A percentile compares a stretch with the other conserved stretches of the same genome.
Evolutionary conservation across 169 alveolate species (phyloP).

Genomic region (Pseudocohnilembus persalinus): DNA sequence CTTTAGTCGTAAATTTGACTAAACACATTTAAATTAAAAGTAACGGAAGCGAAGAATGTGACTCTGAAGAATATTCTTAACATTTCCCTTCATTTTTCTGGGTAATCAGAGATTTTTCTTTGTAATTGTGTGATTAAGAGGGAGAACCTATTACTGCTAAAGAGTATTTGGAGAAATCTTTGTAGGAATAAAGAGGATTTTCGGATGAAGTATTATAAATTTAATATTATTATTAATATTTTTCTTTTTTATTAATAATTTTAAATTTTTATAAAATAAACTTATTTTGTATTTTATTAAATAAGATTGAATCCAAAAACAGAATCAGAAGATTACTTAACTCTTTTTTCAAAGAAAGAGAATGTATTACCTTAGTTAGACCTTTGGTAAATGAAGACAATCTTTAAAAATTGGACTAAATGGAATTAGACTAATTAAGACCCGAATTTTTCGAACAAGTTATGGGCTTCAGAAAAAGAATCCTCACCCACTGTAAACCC

Average conservation of each 20-base stretch:
- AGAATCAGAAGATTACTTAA: constrained; percentile 74
- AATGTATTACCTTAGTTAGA: constrained; percentile 71
- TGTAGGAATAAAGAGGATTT: constrained; percentile 42
- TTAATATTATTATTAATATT: no score
- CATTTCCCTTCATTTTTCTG: constrained; percentile 84
- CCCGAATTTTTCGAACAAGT: constrained; percentile 76
- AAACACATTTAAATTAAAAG: constrained; percentile 67
- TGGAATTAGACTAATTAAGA: constrained; percentile 73
- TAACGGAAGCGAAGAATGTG: constrained; percentile 56
- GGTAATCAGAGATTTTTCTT: constrained; percentile 84
- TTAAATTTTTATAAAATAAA: no score
- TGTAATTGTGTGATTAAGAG: constrained; percentile 65
- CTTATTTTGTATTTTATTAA: no score
- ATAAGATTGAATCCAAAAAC: constrained; percentile 57
- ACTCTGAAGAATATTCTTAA: constrained; percentile 63
- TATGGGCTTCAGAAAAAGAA: constrained; percentile 58
- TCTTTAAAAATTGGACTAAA: constrained; percentile 67
- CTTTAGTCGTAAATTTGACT: constrained; percentile 78
- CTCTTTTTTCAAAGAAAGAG: constrained; percentile 81
- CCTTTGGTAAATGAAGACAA: constrained; percentile 79
- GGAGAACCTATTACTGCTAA: constrained; percentile 72
- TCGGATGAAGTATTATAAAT: constrained; percentile 30
- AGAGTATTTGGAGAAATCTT: constrained; percentile 72
- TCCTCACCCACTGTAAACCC: constrained; percentile 59
- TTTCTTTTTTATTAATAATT: no score